phyloP scores from a whole-genome alignment of 192 early-diverging fungal genomes.

The Backusella psychrophila region DNA sequence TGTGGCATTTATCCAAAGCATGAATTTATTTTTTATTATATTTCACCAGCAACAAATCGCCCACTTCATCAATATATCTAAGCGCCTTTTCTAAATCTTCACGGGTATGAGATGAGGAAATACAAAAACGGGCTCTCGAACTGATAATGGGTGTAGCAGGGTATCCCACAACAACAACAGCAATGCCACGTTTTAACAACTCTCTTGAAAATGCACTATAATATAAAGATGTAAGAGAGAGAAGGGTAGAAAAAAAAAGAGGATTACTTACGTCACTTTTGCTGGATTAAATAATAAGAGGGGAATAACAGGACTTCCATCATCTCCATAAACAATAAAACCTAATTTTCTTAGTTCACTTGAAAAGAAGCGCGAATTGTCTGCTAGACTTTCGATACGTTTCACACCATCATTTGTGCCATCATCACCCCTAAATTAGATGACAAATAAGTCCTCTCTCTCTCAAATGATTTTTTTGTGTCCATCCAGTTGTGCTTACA shows the following conservation, averaged over 20 bases:
- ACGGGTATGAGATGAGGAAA: constrained; percentile 90
- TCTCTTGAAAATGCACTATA: constrained; percentile 87
- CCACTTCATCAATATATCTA: constrained; percentile 69
- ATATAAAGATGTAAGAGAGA: background rate
- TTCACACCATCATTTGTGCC: constrained; percentile 72
- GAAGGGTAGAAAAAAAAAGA: background rate
- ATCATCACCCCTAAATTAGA: constrained; percentile 44
- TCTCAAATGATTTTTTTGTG: background rate
- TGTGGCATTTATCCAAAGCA: background rate
- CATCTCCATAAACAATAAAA: constrained; percentile 82
- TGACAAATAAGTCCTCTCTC: background rate
- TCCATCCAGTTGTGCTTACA: constrained; percentile 15
- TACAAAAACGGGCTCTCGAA: constrained; percentile 91
- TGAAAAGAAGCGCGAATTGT: constrained; percentile 79
- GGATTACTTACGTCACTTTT: constrained; percentile 64
- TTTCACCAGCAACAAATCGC: constrained; percentile 70
- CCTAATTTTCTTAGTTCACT: constrained; percentile 69
- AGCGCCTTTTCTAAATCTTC: constrained; percentile 78
- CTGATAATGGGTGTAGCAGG: constrained; percentile 97
- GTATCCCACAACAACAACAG: constrained; percentile 95
- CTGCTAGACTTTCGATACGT: constrained; percentile 73
- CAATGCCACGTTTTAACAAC: constrained; percentile 83
- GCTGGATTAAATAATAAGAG: constrained; percentile 82
- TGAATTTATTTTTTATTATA: background rate
- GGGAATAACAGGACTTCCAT: constrained; percentile 83